These are phyloP conservation scores for Curvularia lunata DNA, from an alignment of 2,329 filamentous ascomycete species.

Conservation along the genomic window DNA sequence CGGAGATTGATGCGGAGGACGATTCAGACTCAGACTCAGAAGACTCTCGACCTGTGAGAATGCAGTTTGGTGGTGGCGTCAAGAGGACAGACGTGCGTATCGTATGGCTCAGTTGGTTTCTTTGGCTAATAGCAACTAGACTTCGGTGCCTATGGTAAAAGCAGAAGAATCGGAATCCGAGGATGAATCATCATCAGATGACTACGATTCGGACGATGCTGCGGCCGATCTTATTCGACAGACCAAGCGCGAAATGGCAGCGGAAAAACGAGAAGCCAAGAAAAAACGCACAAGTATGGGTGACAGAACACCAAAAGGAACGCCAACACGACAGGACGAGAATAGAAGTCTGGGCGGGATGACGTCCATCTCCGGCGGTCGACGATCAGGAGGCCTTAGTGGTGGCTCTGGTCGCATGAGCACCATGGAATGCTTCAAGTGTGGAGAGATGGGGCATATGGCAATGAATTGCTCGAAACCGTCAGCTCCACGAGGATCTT, in stretches of 20 bases:
- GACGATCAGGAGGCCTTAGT: conserved; percentile 27
- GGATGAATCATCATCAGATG: conserved; percentile 44
- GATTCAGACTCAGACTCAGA: conserved; percentile 45
- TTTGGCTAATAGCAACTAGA: conserved; percentile 29
- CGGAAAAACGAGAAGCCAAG: conserved; percentile 52
- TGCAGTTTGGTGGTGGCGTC: conserved; percentile 60
- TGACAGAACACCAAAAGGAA: conserved; percentile 55
- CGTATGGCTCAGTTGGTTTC: background rate
- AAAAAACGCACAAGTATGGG: conserved; percentile 58
- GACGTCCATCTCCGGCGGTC: conserved; percentile 64
- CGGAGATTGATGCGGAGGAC: conserved; percentile 55
- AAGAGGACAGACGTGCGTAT: conserved; percentile 27
- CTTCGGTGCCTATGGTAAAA: conserved; percentile 26
- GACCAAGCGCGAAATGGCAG: conserved; percentile 54
- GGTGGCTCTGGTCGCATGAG: conserved; percentile 32
- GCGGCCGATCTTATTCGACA: conserved; percentile 54
- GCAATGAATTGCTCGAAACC: conserved; percentile 60
- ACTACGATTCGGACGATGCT: conserved; percentile 52
- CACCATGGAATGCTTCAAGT: conserved; percentile 64
- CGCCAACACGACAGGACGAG: conserved; percentile 69
- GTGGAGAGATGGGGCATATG: conserved; percentile 67
- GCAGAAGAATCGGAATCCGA: conserved; percentile 35
- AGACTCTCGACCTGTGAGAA: conserved; percentile 45
- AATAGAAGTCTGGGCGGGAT: conserved; percentile 67
- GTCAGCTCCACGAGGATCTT: conserved; percentile 29